Evolutionary conservation across 148 eudicot genomes (phyloP), one percentile per base, ranked within the genome.

Genomic region (Rhododendron griersonianum): DNA sequence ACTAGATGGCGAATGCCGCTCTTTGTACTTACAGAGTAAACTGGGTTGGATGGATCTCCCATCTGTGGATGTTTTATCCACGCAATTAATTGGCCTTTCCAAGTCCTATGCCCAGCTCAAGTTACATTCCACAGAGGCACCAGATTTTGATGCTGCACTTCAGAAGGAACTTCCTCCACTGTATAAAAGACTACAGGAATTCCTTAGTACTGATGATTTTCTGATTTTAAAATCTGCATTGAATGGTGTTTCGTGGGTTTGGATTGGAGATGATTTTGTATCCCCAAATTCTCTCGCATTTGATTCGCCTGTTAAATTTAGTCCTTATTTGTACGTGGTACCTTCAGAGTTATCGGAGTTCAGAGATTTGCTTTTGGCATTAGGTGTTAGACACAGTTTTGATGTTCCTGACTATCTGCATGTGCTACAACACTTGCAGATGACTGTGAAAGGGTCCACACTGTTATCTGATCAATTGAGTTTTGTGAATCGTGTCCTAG

Each of bases 261-360:
- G 99, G 99, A 95, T 95, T 83, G 98, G 99, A 80, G 99, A 97
- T 92, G 98, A 95, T 81, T 97, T 97, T 90, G 95, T 95, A 83
- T 78, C 92, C 35, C 89, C 98, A 81, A 88, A 89, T 89, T 92
- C 93, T 82, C 98, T 97, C 86, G 99, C 99, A 75, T 97, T 95
- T 86, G 98, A 97, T 90, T 95, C 99, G 33, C 99, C 99, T 65
- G 95, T 97, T 88, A 97, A 97, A 87, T 97, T 88, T 88, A 95
- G 92, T 82, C 99, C 99, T 80, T 97, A 95, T 89, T 89, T 97
- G 88, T 97, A 93, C 88, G 99, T 93, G 87, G 98, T 97, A 78
- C 98, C 99, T 80, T 94, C 98, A 84, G 99, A 97, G 89, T 85
- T 97, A 84, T 91, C 98, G 61, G 88, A 87, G 59, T 97, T 90